phyloP scores from a whole-genome alignment of 2,329 filamentous ascomycete genomes.

The Cordyceps pruinosa region DNA sequence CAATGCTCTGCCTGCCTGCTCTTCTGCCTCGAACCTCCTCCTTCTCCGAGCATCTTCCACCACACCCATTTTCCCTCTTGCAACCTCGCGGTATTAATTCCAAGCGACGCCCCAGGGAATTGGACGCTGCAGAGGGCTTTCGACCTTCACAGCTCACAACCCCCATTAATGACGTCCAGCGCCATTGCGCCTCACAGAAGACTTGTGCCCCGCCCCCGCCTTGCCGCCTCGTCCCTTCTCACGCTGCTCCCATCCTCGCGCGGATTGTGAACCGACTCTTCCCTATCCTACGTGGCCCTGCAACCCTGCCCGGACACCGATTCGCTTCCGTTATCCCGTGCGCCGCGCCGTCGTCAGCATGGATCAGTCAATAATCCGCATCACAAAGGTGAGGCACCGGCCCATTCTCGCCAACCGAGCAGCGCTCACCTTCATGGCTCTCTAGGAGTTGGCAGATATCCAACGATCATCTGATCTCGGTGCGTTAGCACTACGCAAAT shows the following conservation, averaged over 20 bases:
- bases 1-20: not conserved
- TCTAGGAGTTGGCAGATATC: constrained; percentile 75
- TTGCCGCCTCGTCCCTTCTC: not conserved
- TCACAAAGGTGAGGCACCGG: constrained; percentile 61
- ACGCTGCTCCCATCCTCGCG: not conserved
- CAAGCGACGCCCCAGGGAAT: no score
- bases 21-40: not conserved
- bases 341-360: constrained; percentile 20
- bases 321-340: constrained; percentile 7
- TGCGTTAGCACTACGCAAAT: constrained; percentile 35
- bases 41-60: not conserved
- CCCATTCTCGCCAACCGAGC: not conserved
- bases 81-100: not conserved
- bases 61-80: not conserved
- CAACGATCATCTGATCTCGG: constrained; percentile 79
- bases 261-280: not conserved
- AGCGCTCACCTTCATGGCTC: constrained; percentile 6
- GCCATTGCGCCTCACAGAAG: not conserved
- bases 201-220: constrained; percentile 8
- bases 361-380: constrained; percentile 82
- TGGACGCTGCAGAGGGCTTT: not conserved
- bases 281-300: not conserved
- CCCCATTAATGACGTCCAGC: not conserved
- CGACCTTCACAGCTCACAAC: not conserved
- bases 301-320: not conserved